These are phyloP conservation scores for Kalaharituber pfeilii DNA, from an alignment of 2,329 filamentous ascomycete genomes.

Conservation along the genomic window DNA sequence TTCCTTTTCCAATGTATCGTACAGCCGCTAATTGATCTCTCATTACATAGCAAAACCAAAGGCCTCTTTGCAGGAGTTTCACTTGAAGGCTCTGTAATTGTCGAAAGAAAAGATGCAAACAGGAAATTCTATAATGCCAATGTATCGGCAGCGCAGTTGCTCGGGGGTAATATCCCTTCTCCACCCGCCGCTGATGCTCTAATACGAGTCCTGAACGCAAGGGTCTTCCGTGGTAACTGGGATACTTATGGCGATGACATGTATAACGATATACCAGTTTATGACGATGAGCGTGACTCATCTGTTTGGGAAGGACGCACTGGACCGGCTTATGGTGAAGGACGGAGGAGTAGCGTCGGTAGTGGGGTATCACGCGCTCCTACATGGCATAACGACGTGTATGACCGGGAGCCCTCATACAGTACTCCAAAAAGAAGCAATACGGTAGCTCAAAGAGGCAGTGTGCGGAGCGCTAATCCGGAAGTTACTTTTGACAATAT, in stretches of 20 bases:
- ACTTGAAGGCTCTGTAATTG: constrained; percentile 78
- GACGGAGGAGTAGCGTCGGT: not conserved
- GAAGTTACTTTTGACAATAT: constrained; percentile 34
- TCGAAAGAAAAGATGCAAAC: constrained; percentile 91
- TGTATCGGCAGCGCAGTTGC: constrained; percentile 52
- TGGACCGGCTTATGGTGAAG: constrained; percentile 48
- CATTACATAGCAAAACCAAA: constrained; percentile 64
- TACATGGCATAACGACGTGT: constrained; percentile 61
- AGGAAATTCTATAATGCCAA: constrained; percentile 76
- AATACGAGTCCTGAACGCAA: constrained; percentile 48
- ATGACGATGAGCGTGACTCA: constrained; percentile 66
- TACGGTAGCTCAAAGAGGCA: not conserved
- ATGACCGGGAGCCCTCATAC: constrained; percentile 38
- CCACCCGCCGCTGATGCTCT: constrained; percentile 71
- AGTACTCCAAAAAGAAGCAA: constrained; percentile 6
- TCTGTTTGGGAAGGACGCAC: constrained; percentile 65
- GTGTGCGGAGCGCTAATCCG: constrained; percentile 29
- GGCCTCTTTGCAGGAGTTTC: constrained; percentile 91
- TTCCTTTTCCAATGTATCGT: not conserved
- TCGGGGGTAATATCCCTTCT: constrained; percentile 58
- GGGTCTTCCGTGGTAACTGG: constrained; percentile 26
- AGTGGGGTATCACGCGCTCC: constrained; percentile 41
- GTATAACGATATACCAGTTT: constrained; percentile 89
- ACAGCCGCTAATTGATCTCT: not conserved
- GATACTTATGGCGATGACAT: constrained; percentile 47